Percentiles rank a stretch among this genome's conserved stretches.
Conservation (phyloP, 225 moss, liverwort and hornwort genomes). For the Physcomitrellopsis africana region DNA sequence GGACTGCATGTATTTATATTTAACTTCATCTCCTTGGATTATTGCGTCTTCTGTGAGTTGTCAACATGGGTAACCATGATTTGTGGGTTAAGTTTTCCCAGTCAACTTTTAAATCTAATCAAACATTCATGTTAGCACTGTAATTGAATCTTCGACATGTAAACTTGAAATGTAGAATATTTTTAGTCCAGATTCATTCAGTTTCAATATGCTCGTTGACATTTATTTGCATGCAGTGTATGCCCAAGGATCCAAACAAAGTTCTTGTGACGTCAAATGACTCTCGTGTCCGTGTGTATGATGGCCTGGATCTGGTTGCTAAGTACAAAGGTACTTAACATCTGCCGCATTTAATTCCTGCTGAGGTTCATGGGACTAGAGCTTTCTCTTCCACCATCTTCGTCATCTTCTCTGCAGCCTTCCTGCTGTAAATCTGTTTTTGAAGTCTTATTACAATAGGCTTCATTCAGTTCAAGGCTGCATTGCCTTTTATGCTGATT, state of each 20-base stretch:
- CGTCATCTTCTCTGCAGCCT: background rate
- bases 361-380: background rate
- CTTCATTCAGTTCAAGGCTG: background rate
- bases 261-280: constrained; percentile 93
- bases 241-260: constrained; percentile 84
- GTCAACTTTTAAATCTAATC: background rate
- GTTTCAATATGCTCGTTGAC: constrained; percentile 1
- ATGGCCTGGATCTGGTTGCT: constrained; percentile 62
- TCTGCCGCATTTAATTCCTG: constrained; percentile 6
- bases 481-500: background rate
- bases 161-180: background rate
- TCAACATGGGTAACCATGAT: background rate
- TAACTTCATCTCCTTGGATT: constrained; percentile 10
- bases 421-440: background rate
- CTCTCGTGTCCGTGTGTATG: constrained; percentile 88
- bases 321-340: constrained; percentile 78
- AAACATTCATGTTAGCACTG: background rate
- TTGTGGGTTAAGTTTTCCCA: background rate
- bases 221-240: constrained; percentile 61
- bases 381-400: constrained; percentile 2
- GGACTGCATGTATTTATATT: constrained; percentile 75
- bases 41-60: constrained; percentile 1
- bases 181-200: background rate
- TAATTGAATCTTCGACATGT: background rate
- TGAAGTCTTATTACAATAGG: background rate